Evolutionary conservation across 2,329 filamentous ascomycete species (phyloP), one percentile per base, ranked within the genome.

Genomic region (Pyrenophora graminea): DNA sequence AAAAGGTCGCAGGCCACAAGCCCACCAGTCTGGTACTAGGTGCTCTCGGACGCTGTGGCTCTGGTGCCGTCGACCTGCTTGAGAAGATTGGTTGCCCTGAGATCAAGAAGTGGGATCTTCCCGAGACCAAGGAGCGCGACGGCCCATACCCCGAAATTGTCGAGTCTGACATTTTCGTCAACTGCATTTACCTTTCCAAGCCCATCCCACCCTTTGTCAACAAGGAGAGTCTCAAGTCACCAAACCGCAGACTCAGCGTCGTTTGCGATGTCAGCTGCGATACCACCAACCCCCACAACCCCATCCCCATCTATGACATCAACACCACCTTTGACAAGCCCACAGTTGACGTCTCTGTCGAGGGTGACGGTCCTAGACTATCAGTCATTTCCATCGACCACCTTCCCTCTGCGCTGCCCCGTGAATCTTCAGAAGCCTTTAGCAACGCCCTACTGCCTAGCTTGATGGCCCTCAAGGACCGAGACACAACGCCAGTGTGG

Each of bases 241-340:
- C 87, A 3, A 81, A 81, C 64, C 87, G 93, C 70, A 88, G 86
- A 68, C 82, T 97, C 46, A 85, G 83, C 47, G 89, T 95, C 38
- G 84, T 76, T 21, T 76, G 73, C 61, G 73, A 76, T 47, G 73
- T 76, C 45, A 71, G 67, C 33, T 88, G 86, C 71, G 88, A 91
- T 73, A 88, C 86, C 39, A 90, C 84, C 30, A 90, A 87, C 61
- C 84, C 85, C 2, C 80, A 88, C 76, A 89, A 88, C 74, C 83
- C 82, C 3, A 84, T 92, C 48, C 91, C 91, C 19, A 86, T 96
- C 69, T 96, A 96, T 79, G 81, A 82, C 61, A 85, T 89, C 70
- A 89, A 90, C 74, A 96, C 89, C 40, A 94, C 91, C 18, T 97
- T 97, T 70, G 84, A 86, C 70, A 85, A 89, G 70, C 93, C 92